These are phyloP conservation scores for Neurospora sp. DNA, from an alignment of 495 filamentous ascomycete species.

Conservation along the genomic window DNA sequence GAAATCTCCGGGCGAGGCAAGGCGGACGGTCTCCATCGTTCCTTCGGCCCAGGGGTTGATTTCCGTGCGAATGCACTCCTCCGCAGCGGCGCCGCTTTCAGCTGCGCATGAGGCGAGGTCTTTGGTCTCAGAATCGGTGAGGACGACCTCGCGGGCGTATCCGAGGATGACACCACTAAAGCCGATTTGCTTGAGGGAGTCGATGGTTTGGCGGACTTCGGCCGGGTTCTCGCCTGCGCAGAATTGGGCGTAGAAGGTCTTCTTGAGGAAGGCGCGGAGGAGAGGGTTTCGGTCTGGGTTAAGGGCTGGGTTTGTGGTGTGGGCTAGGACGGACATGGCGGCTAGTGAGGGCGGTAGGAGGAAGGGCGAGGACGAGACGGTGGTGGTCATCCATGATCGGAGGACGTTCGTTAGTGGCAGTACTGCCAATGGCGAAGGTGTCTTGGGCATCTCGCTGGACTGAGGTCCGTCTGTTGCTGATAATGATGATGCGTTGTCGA, in stretches of 20 bases:
- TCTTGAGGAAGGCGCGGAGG: constrained; percentile 50
- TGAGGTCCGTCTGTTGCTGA: constrained; percentile 5
- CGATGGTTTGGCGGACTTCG: constrained; percentile 52
- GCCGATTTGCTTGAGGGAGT: constrained; percentile 51
- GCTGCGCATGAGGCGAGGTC: constrained; percentile 21
- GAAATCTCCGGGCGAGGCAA: constrained; percentile 68
- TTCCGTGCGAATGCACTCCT: constrained; percentile 44
- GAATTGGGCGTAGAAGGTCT: constrained; percentile 78
- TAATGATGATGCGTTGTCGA: constrained; percentile 10
- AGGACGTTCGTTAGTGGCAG: constrained; percentile 66
- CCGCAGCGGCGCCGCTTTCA: constrained; percentile 20
- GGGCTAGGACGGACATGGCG: constrained; percentile 57
- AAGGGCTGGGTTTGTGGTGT: constrained; percentile 50
- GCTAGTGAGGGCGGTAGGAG: constrained; percentile 62
- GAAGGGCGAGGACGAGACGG: constrained; percentile 64
- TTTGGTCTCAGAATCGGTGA: constrained; percentile 39
- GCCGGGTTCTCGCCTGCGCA: constrained; percentile 60
- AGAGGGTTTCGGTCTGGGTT: constrained; percentile 48
- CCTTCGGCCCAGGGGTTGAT: constrained; percentile 65
- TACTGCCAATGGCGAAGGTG: constrained; percentile 48
- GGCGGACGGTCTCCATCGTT: constrained; percentile 63
- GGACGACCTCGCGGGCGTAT: constrained; percentile 65
- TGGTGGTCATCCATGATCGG: constrained; percentile 67
- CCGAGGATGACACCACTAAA: constrained; percentile 69
- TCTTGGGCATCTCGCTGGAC: constrained; percentile 17